Conservation (phyloP, 2,329 filamentous ascomycete genomes). For the Zopfia rhizophila region DNA sequence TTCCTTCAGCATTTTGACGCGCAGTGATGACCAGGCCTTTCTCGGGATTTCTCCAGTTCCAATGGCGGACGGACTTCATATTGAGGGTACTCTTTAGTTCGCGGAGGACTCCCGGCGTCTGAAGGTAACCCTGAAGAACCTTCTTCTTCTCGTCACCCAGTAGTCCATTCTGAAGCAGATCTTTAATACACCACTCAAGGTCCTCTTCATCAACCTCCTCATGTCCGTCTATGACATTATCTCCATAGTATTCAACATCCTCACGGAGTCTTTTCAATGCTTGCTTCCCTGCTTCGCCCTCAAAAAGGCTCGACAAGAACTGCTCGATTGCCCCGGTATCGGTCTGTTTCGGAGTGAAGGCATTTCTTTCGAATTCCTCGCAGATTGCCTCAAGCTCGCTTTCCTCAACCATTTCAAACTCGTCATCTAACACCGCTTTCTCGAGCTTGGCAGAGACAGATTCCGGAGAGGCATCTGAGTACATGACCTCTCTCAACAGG, state of each 20-base stretch:
- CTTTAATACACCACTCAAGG: slow-evolving; percentile 60
- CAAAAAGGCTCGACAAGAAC: slow-evolving; percentile 32
- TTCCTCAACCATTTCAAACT: slow-evolving; percentile 62
- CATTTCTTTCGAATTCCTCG: slow-evolving; percentile 43
- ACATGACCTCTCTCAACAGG: slow-evolving; percentile 55
- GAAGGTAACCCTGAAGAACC: slow-evolving; percentile 36
- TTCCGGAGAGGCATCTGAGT: slow-evolving; percentile 40
- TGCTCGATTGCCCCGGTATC: slow-evolving; percentile 29
- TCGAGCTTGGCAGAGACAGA: slow-evolving; percentile 20
- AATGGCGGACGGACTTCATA: slow-evolving; percentile 35
- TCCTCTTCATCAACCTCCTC: slow-evolving; percentile 52
- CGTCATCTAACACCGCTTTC: slow-evolving; percentile 42
- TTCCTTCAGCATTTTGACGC: slow-evolving; percentile 32
- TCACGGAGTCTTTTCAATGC: slow-evolving; percentile 23
- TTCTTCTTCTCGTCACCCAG: slow-evolving; percentile 61
- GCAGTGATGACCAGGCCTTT: slow-evolving; percentile 36
- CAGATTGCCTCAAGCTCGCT: slow-evolving; percentile 66
- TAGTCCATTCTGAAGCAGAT: slow-evolving; percentile 61
- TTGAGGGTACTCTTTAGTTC: slow-evolving; percentile 38
- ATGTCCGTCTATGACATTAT: slow-evolving; percentile 21
- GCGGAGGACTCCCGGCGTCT: slow-evolving; percentile 32
- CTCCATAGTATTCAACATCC: slow-evolving; percentile 25
- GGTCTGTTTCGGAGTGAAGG: slow-evolving; percentile 27
- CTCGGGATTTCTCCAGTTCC: slow-evolving; percentile 34
- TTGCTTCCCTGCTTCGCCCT: slow-evolving; percentile 2